Conservation (phyloP, 371 early-diverging fungal species). For the Sporodiniella umbellata region DNA sequence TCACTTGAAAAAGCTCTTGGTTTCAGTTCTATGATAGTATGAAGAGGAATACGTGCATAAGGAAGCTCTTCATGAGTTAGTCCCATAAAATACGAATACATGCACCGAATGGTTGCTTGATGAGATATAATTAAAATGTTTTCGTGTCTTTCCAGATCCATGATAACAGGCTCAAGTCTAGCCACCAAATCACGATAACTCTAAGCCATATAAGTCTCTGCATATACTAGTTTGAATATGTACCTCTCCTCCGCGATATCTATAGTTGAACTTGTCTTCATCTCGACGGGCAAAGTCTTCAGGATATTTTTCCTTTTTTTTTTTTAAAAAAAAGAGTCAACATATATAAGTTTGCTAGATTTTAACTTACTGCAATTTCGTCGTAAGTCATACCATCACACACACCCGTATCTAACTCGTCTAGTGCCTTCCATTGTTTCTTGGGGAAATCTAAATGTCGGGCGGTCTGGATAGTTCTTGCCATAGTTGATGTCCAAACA, state of each 20-base stretch:
- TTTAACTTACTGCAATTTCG: slow-evolving; percentile 77
- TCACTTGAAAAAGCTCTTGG: slow-evolving; percentile 95
- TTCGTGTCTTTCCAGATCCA: slow-evolving; percentile 96
- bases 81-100: slow-evolving; percentile 93
- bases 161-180: slow-evolving; percentile 76
- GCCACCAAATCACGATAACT: slow-evolving; percentile 76
- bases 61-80: slow-evolving; percentile 91
- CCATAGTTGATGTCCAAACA: slow-evolving; percentile 95
- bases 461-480: slow-evolving; percentile 89
- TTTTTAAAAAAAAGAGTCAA: not conserved
- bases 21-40: slow-evolving; percentile 91
- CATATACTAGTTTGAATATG: not conserved
- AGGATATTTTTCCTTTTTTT: slow-evolving; percentile 61
- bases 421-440: slow-evolving; percentile 95
- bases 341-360: no score
- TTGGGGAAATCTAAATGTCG: slow-evolving; percentile 79
- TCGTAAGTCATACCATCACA: slow-evolving; percentile 98
- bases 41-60: slow-evolving; percentile 94
- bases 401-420: slow-evolving; percentile 95
- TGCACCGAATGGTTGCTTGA: slow-evolving; percentile 91
- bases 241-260: slow-evolving; percentile 94
- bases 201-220: slow-evolving; percentile 11
- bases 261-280: slow-evolving; percentile 91
- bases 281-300: slow-evolving; percentile 90
- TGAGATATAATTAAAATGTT: slow-evolving; percentile 95